These are phyloP conservation scores for Leucaena leucocephala DNA, from an alignment of 306 rosid species.

Conservation along the genomic window DNA sequence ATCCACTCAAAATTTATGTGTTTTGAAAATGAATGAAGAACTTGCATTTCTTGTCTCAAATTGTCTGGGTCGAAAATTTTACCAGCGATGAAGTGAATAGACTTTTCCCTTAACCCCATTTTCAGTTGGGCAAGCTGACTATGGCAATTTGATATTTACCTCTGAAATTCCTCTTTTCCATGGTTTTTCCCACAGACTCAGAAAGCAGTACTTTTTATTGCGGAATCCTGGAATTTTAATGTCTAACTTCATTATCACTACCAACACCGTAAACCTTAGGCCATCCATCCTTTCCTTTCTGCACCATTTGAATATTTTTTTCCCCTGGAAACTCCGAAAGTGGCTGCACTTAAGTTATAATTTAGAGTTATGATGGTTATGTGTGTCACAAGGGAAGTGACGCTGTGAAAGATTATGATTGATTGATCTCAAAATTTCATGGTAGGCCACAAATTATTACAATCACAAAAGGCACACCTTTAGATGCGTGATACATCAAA, in stretches of 20 bases:
- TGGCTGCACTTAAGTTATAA: slow-evolving; percentile 18
- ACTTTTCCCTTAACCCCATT: slow-evolving; percentile 8
- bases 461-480: neutral
- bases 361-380: neutral
- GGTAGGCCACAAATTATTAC: neutral
- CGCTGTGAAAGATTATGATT: too few relatives aligned
- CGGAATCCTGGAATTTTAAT: neutral
- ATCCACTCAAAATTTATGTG: neutral
- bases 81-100: slow-evolving; percentile 11
- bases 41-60: too few relatives aligned
- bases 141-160: neutral
- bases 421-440: too few relatives aligned
- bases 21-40: too few relatives aligned
- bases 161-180: neutral
- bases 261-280: slow-evolving; percentile 12
- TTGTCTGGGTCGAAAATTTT: slow-evolving; percentile 1
- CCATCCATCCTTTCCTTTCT: slow-evolving; percentile 3
- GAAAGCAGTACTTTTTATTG: neutral
- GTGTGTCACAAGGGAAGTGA: neutral
- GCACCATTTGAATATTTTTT: neutral
- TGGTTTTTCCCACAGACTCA: neutral
- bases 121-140: slow-evolving; percentile 8
- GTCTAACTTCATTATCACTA: neutral
- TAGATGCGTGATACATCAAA: neutral
- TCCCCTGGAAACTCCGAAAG: slow-evolving; percentile 12